phyloP scores from a whole-genome alignment of 2,329 filamentous ascomycete genomes.

The Sclerotinia nivalis region DNA sequence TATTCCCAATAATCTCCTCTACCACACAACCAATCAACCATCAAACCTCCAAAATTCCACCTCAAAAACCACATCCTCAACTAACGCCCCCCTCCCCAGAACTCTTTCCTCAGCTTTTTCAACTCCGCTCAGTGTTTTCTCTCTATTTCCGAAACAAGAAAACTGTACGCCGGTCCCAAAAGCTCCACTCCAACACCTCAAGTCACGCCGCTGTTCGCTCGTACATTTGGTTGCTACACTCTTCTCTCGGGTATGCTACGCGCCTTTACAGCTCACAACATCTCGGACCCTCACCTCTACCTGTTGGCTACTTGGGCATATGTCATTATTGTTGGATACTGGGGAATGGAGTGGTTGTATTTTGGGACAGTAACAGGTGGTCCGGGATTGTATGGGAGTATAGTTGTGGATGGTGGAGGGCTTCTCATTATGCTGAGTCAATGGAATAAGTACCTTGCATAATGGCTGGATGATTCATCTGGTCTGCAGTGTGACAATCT shows the following conservation, averaged over 20 bases:
- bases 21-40: neutral
- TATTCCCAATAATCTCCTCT: too few relatives aligned
- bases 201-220: neutral
- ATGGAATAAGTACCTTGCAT: neutral
- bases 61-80: neutral
- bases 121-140: neutral
- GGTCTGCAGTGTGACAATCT: neutral
- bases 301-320: neutral
- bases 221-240: neutral
- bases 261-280: neutral
- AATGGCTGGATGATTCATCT: too few relatives aligned
- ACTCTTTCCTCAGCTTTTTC: neutral
- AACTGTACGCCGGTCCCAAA: neutral
- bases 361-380: neutral
- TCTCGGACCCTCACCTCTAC: too few relatives aligned
- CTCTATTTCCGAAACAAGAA: neutral
- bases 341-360: neutral
- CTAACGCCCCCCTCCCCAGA: neutral
- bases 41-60: neutral
- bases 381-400: neutral
- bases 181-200: neutral
- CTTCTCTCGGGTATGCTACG: neutral
- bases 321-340: neutral
- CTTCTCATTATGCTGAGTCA: neutral
- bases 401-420: neutral